phyloP scores from a whole-genome alignment of 768 basidiomycete species.

The Boletus vermiculosoides region DNA sequence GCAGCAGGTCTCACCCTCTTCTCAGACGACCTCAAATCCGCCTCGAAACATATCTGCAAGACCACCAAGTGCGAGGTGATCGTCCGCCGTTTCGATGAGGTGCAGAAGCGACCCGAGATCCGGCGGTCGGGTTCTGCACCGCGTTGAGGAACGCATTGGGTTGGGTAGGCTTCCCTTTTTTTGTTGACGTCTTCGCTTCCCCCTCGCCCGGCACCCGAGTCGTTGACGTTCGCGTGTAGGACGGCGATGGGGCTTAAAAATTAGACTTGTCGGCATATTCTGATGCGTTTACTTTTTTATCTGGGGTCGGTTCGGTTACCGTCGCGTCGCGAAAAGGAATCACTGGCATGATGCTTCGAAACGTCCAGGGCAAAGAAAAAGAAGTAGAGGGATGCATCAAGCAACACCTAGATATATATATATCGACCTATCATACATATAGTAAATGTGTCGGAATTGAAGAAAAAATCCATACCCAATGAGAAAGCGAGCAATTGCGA shows the following conservation, averaged over 20 bases:
- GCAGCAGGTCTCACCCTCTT: conserved; percentile 88
- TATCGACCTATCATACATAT: conserved; percentile 21
- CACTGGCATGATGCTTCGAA: background rate
- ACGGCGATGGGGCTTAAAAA: background rate
- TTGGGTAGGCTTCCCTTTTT: too few species aligned
- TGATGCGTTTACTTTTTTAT: background rate
- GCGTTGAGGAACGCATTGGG: background rate
- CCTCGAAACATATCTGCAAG: conserved; percentile 85
- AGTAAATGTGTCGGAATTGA: conserved; percentile 11
- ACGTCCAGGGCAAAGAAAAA: background rate
- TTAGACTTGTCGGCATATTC: too few species aligned
- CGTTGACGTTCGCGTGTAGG: too few species aligned
- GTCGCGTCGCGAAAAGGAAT: background rate
- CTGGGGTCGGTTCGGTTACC: background rate
- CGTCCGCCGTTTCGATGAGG: conserved; percentile 89
- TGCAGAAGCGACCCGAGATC: conserved; percentile 60
- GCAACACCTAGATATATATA: conserved; percentile 24
- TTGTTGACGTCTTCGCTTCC: conserved; percentile 1
- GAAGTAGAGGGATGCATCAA: conserved; percentile 23
- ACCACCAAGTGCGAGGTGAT: conserved; percentile 86
- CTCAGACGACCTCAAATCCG: conserved; percentile 70
- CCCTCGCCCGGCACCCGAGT: too few species aligned
- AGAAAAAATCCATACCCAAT: conserved; percentile 3
- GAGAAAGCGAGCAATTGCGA: too few species aligned
- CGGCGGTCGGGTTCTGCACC: conserved; percentile 53